These are phyloP conservation scores for Phytophthora macrochlamydospora DNA, from an alignment of 352 stramenopile genomes.

Conservation along the genomic window DNA sequence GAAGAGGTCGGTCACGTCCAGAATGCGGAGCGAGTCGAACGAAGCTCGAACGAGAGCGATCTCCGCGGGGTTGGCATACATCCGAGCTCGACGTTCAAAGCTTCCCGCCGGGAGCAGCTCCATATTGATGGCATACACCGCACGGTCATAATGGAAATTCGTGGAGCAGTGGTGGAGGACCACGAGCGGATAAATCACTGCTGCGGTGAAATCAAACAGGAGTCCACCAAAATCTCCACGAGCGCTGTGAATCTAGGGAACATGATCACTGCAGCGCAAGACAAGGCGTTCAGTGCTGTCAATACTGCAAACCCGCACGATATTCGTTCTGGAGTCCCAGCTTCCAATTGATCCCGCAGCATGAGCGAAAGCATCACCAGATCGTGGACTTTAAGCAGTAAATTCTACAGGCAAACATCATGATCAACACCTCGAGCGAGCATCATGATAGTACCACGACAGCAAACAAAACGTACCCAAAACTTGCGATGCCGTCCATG, in stretches of 20 bases:
- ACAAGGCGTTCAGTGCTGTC: constrained; percentile 22
- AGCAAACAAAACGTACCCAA: constrained; percentile 24
- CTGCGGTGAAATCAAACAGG: constrained; percentile 39
- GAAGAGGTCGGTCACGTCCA: constrained; percentile 23
- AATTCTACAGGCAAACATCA: constrained; percentile 24
- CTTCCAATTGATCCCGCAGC: constrained; percentile 29
- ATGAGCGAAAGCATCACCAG: constrained; percentile 26
- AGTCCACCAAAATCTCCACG: constrained; percentile 37
- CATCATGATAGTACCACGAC: not conserved
- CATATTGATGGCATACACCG: constrained; percentile 26
- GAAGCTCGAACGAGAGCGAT: constrained; percentile 32
- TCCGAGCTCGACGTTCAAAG: constrained; percentile 39
- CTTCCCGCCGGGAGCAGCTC: constrained; percentile 27
- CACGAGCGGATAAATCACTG: constrained; percentile 33
- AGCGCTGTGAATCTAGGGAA: constrained; percentile 15
- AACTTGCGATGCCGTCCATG: constrained; percentile 36
- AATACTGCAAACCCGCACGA: constrained; percentile 18
- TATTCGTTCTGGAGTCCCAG: constrained; percentile 19
- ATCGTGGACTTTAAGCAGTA: constrained; percentile 31
- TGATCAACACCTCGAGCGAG: not conserved
- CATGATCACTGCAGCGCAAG: constrained; percentile 13
- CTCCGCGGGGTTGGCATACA: constrained; percentile 32
- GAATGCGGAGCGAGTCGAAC: constrained; percentile 41
- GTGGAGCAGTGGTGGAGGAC: constrained; percentile 26
- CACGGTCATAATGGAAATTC: constrained; percentile 39